These are phyloP conservation scores for Gynochthodes officinalis DNA, from an alignment of 257 asterid species.

Conservation along the genomic window DNA sequence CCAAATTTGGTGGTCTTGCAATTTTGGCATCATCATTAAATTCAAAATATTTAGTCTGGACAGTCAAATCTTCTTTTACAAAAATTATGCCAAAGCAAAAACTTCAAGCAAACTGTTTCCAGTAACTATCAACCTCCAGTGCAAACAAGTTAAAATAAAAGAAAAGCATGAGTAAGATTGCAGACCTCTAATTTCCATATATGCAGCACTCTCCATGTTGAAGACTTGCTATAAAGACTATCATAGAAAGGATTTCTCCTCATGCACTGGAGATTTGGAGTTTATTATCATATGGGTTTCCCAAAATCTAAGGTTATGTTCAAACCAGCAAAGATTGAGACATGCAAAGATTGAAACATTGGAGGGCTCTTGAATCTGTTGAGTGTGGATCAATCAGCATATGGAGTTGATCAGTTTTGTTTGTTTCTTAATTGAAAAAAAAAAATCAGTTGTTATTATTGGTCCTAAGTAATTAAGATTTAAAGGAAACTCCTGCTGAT, in stretches of 20 bases:
- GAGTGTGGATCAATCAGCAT: too few relatives aligned
- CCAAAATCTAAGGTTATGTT: too few relatives aligned
- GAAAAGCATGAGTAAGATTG: background rate
- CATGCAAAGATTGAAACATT: too few relatives aligned
- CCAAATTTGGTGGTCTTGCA: background rate
- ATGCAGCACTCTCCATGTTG: background rate
- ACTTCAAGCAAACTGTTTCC: background rate
- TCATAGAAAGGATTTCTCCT: too few relatives aligned
- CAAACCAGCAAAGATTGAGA: too few relatives aligned
- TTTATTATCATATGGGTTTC: too few relatives aligned
- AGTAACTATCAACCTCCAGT: background rate
- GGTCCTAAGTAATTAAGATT: too few relatives aligned
- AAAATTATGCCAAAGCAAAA: background rate
- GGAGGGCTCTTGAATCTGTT: background rate
- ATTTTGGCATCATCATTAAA: background rate
- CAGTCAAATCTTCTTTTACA: too few relatives aligned
- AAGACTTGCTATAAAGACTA: background rate
- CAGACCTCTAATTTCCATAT: conserved; percentile 3
- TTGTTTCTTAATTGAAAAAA: too few relatives aligned
- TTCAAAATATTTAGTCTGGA: too few relatives aligned
- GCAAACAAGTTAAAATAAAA: background rate
- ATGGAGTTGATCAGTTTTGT: background rate
- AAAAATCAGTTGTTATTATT: too few relatives aligned
- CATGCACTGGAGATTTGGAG: background rate
- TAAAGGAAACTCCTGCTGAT: too few relatives aligned